These are phyloP conservation scores for Bertia moriformis DNA, from an alignment of 2,329 filamentous ascomycete genomes.

Conservation along the genomic window DNA sequence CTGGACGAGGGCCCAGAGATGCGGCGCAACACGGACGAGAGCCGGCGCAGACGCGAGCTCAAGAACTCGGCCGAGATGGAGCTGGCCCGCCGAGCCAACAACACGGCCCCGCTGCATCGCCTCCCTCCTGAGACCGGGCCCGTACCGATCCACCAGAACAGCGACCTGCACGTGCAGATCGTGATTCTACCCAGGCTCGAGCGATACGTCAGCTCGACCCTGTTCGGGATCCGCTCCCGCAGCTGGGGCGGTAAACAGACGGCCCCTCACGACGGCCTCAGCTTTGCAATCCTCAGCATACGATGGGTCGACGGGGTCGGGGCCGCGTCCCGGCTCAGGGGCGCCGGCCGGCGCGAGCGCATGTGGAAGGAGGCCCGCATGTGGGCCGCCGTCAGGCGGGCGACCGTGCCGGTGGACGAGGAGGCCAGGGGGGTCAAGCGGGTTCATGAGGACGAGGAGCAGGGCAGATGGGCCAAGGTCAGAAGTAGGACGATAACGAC, in stretches of 20 bases:
- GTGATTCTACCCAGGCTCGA: conserved; percentile 68
- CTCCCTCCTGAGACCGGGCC: conserved; percentile 45
- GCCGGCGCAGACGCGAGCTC: conserved; percentile 9
- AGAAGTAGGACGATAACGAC: too few species aligned
- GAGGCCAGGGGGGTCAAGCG: too few species aligned
- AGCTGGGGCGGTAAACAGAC: conserved; percentile 52
- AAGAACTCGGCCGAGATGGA: conserved; percentile 16
- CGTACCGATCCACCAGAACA: conserved; percentile 46
- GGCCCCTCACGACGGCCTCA: conserved; percentile 65
- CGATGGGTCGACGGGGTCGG: conserved; percentile 72
- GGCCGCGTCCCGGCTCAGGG: conserved; percentile 37
- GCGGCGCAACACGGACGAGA: conserved; percentile 11
- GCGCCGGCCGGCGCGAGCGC: conserved; percentile 37
- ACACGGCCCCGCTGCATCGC: conserved; percentile 26
- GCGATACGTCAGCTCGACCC: conserved; percentile 59
- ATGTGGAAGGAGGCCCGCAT: conserved; percentile 34
- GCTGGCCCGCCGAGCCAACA: conserved; percentile 17
- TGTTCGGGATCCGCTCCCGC: conserved; percentile 70
- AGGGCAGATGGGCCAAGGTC: too few species aligned
- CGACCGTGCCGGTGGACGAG: too few species aligned
- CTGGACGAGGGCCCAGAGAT: conserved; percentile 25
- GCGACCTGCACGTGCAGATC: conserved; percentile 76
- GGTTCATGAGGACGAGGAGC: too few species aligned
- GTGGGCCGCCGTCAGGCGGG: too few species aligned
- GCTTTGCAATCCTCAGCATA: conserved; percentile 69